Conservation (phyloP, 768 basidiomycete species). For the Amanita rimosa region DNA sequence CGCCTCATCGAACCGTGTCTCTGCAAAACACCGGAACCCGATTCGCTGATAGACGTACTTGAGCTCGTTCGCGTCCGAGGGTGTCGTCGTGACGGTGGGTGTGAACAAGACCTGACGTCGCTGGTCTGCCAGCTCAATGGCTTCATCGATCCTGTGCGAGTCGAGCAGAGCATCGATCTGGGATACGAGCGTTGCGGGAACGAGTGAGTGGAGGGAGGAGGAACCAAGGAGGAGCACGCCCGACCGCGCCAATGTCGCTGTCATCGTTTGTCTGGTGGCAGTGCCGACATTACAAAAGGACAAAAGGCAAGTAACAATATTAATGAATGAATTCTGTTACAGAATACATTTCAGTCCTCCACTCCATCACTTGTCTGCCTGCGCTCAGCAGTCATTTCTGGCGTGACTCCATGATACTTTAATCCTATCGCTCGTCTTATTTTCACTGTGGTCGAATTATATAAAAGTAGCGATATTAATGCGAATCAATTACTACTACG, state of each 20-base stretch:
- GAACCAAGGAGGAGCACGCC: slow-evolving; percentile 51
- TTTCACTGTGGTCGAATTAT: too few relatives aligned
- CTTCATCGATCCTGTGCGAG: slow-evolving; percentile 54
- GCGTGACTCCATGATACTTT: too few relatives aligned
- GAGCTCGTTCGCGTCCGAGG: slow-evolving; percentile 39
- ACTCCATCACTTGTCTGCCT: too few relatives aligned
- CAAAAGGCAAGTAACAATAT: too few relatives aligned
- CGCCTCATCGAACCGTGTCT: slow-evolving; percentile 79
- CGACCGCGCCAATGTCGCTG: slow-evolving; percentile 49
- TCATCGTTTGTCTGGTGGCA: too few relatives aligned
- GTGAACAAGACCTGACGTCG: slow-evolving; percentile 8
- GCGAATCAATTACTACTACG: not conserved
- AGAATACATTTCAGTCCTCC: too few relatives aligned
- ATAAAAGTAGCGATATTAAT: too few relatives aligned
- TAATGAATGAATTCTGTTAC: too few relatives aligned
- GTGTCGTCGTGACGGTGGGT: slow-evolving; percentile 28
- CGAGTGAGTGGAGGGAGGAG: slow-evolving; percentile 51
- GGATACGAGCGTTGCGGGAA: slow-evolving; percentile 61
- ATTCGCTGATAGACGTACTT: slow-evolving; percentile 74
- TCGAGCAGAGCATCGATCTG: slow-evolving; percentile 63
- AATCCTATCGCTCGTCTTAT: too few relatives aligned
- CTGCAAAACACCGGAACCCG: slow-evolving; percentile 67
- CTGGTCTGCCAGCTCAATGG: slow-evolving; percentile 46
- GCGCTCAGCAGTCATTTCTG: too few relatives aligned
- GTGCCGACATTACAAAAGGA: too few relatives aligned